phyloP scores from a whole-genome alignment of 2,329 filamentous ascomycete genomes.

The Beauveria medogensis region DNA sequence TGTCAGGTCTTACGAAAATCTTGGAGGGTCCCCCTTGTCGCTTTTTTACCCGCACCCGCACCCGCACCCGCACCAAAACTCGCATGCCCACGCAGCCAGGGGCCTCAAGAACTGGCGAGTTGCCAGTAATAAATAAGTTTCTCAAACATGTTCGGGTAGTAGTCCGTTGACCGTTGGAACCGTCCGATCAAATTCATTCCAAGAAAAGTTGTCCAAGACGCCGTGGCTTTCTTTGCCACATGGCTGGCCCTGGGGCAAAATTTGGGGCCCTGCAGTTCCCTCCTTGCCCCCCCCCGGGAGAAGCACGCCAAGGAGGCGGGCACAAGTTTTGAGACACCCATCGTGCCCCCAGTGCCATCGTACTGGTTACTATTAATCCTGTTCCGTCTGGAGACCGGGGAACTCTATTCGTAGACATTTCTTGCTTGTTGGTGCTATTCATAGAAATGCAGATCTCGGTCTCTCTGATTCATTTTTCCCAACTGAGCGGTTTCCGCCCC shows the following conservation, averaged over 20 bases:
- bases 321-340: background rate
- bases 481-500: background rate
- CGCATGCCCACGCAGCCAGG: too few species aligned
- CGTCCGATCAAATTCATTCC: background rate
- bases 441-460: constrained; percentile 10
- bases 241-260: background rate
- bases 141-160: background rate
- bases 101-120: too few species aligned
- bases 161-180: background rate
- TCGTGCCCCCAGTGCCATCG: background rate
- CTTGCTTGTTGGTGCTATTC: constrained; percentile 4
- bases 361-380: too few species aligned
- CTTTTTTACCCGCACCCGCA: too few species aligned
- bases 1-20: too few species aligned
- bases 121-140: background rate
- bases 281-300: background rate
- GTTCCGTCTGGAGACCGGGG: background rate
- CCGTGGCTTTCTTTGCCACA: constrained; percentile 1
- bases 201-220: background rate
- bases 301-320: background rate
- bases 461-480: background rate
- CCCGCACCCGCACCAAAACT: too few species aligned
- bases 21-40: too few species aligned
- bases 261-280: background rate
- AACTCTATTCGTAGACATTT: background rate